Evolutionary conservation across 2,329 filamentous ascomycete genomes (phyloP).

Genomic region (Fusarium annulatum): DNA sequence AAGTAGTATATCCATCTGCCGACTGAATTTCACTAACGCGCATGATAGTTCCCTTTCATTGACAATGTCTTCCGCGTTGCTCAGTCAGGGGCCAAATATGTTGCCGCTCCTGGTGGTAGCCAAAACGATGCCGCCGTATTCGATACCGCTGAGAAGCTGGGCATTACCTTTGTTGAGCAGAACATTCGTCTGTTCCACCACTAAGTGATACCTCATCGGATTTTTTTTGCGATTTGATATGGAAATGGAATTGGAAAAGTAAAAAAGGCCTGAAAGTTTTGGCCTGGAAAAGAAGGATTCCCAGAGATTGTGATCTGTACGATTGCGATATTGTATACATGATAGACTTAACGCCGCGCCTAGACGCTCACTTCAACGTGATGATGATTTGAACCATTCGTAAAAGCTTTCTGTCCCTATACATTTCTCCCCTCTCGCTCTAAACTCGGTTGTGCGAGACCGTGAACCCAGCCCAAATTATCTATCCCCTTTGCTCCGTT

Average conservation of each 20-base stretch:
- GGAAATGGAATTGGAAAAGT: slow-evolving; percentile 26
- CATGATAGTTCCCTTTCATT: slow-evolving; percentile 87
- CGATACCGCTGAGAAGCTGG: slow-evolving; percentile 89
- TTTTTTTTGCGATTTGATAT: slow-evolving; percentile 15
- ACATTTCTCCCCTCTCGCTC: slow-evolving; percentile 9
- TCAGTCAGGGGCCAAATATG: slow-evolving; percentile 92
- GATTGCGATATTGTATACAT: slow-evolving; percentile 36
- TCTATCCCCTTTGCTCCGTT: slow-evolving; percentile 30
- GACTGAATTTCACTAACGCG: slow-evolving; percentile 37
- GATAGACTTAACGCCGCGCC: slow-evolving; percentile 41
- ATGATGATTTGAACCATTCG: slow-evolving; percentile 28
- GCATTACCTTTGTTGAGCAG: slow-evolving; percentile 96
- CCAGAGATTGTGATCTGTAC: slow-evolving; percentile 28
- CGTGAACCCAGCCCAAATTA: slow-evolving; percentile 1
- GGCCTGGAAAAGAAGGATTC: slow-evolving; percentile 15
- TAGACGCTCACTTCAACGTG: slow-evolving; percentile 40
- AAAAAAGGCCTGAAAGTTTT: not conserved
- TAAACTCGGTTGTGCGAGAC: slow-evolving; percentile 11
- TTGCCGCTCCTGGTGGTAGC: slow-evolving; percentile 91
- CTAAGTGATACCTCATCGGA: slow-evolving; percentile 34
- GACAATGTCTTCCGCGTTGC: slow-evolving; percentile 96
- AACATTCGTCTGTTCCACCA: slow-evolving; percentile 68
- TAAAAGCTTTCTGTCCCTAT: not conserved
- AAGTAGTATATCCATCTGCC: slow-evolving; percentile 55
- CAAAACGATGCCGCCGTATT: slow-evolving; percentile 87